A percentile compares a stretch with the other conserved stretches of the same genome.
phyloP scores from a whole-genome alignment of 2,329 filamentous ascomycete genomes.

The Botrytis galanthina region DNA sequence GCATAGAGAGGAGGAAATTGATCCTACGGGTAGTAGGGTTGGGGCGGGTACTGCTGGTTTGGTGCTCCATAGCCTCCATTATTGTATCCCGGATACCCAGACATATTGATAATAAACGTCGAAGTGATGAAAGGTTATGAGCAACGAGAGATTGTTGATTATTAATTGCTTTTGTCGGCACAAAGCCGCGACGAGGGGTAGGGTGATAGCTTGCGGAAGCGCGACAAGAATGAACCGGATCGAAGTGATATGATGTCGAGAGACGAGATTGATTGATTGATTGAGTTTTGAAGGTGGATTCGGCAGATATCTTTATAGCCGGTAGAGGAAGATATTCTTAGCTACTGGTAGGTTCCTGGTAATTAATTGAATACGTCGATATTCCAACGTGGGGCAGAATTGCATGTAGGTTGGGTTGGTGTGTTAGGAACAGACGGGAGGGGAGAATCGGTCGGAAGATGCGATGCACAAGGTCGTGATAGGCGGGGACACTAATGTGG shows the following conservation, averaged over 20 bases:
- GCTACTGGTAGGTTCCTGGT: background rate
- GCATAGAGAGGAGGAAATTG: constrained; percentile 11
- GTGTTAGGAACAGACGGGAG: background rate
- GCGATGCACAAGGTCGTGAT: constrained; percentile 7
- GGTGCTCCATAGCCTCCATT: constrained; percentile 45
- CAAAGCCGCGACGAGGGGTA: constrained; percentile 7
- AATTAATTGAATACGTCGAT: background rate
- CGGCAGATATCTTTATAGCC: constrained; percentile 17
- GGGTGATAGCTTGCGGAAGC: background rate
- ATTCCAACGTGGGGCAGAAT: constrained; percentile 3
- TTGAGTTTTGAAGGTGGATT: constrained; percentile 8
- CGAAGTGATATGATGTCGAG: background rate
- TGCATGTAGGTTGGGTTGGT: background rate
- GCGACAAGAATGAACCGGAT: constrained; percentile 6
- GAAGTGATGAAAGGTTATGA: background rate
- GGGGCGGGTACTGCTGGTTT: constrained; percentile 42
- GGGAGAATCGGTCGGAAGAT: constrained; percentile 13
- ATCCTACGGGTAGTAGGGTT: constrained; percentile 50
- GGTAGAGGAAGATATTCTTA: background rate
- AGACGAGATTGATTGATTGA: background rate
- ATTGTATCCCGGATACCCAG: constrained; percentile 60
- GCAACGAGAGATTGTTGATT: background rate
- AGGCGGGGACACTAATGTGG: background rate
- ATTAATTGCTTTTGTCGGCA: background rate
- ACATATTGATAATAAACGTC: constrained; percentile 46